Conservation (phyloP, 768 basidiomycete genomes). For the Artomyces pyxidatus region DNA sequence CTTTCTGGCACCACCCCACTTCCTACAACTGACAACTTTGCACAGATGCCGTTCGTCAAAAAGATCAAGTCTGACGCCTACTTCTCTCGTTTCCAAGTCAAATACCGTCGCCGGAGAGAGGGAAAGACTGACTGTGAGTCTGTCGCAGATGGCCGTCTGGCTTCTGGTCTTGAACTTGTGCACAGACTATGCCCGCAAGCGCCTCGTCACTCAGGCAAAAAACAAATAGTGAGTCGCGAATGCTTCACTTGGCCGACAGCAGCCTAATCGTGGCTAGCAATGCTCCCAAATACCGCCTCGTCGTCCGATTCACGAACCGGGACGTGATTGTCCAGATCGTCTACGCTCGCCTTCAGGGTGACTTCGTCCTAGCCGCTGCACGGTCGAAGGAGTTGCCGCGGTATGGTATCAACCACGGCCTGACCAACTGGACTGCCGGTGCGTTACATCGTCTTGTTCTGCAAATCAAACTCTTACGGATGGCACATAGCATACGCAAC, state of each 20-base stretch:
- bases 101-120: slow-evolving; percentile 95
- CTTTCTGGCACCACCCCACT: too few species aligned
- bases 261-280: slow-evolving; percentile 42
- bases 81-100: slow-evolving; percentile 98
- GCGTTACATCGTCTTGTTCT: slow-evolving; percentile 13
- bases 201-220: slow-evolving; percentile 95
- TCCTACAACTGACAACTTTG: slow-evolving; percentile 9
- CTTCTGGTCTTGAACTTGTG: not conserved
- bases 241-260: not conserved
- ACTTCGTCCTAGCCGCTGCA: slow-evolving; percentile 86
- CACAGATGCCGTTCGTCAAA: slow-evolving; percentile 96
- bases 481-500: slow-evolving; percentile 80
- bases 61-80: slow-evolving; percentile 93
- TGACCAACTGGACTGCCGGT: slow-evolving; percentile 99
- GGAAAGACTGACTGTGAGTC: slow-evolving; percentile 92
- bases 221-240: slow-evolving; percentile 81
- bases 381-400: slow-evolving; percentile 86
- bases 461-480: not conserved
- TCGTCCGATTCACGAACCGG: slow-evolving; percentile 98
- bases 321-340: slow-evolving; percentile 92
- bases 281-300: slow-evolving; percentile 95
- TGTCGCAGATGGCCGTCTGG: not conserved
- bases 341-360: slow-evolving; percentile 96
- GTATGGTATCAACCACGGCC: slow-evolving; percentile 96
- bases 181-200: slow-evolving; percentile 94